A percentile compares a stretch with the other conserved stretches of the same genome.
These are phyloP conservation scores for Chaetoscypha palmicola DNA, from an alignment of 2,329 filamentous ascomycete genomes.

Conservation along the genomic window DNA sequence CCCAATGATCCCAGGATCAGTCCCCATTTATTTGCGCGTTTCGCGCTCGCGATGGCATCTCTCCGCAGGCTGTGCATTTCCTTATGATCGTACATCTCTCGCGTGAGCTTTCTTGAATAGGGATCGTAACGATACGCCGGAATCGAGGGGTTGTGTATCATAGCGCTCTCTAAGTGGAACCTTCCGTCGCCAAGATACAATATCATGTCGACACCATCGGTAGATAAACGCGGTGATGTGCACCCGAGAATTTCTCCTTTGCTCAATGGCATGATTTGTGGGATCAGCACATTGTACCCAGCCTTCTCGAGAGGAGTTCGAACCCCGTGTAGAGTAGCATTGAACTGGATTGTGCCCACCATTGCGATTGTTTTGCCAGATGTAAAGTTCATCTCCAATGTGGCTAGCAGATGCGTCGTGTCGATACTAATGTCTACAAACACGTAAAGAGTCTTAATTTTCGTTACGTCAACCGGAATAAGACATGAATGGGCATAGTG, in stretches of 20 bases:
- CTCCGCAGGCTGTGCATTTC: conserved; percentile 80
- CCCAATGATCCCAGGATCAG: conserved; percentile 89
- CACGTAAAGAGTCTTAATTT: conserved; percentile 95
- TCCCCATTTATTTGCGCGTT: conserved; percentile 80
- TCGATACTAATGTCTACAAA: conserved; percentile 98
- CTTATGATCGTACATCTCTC: conserved; percentile 84
- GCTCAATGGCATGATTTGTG: conserved; percentile 85
- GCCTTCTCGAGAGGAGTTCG: conserved; percentile 70
- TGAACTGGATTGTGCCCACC: conserved; percentile 98
- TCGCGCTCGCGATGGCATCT: conserved; percentile 69
- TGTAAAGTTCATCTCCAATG: conserved; percentile 81
- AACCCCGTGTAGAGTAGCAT: conserved; percentile 87
- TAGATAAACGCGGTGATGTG: conserved; percentile 69
- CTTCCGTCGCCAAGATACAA: conserved; percentile 87
- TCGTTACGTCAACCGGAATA: conserved; percentile 92
- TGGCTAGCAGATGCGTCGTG: conserved; percentile 75
- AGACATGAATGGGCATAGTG: conserved; percentile 97
- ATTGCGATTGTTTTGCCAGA: conserved; percentile 81
- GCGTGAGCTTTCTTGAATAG: conserved; percentile 84
- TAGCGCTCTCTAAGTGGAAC: conserved; percentile 95
- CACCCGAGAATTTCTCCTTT: conserved; percentile 98
- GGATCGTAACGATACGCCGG: conserved; percentile 96
- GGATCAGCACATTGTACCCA: conserved; percentile 79
- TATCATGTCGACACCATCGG: conserved; percentile 63
- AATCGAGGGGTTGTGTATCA: conserved; percentile 93